These are phyloP conservation scores for Kandelia obovata DNA, from an alignment of 345 rosid genomes.

Conservation along the genomic window DNA sequence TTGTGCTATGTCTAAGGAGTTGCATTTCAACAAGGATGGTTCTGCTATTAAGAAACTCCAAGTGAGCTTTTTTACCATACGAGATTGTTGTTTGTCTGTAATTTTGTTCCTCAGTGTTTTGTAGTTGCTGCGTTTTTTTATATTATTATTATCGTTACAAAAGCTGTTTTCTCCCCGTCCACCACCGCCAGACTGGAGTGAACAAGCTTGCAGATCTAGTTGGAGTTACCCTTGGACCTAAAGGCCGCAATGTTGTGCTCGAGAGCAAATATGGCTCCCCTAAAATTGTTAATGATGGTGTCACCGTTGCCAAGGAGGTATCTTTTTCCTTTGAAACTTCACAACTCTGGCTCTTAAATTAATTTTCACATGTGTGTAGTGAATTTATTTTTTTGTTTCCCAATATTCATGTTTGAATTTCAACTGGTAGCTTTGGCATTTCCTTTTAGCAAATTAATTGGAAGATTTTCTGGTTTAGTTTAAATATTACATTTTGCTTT, in stretches of 20 bases:
- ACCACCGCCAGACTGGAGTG: constrained; percentile 64
- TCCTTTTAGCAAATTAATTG: too few relatives aligned
- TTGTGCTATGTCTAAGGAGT: constrained; percentile 76
- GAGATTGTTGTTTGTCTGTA: not conserved
- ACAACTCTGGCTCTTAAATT: not conserved
- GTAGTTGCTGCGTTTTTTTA: not conserved
- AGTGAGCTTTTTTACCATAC: constrained; percentile 35
- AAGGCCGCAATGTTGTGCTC: constrained; percentile 94
- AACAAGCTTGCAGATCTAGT: constrained; percentile 98
- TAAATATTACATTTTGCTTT: too few relatives aligned
- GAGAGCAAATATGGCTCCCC: constrained; percentile 99
- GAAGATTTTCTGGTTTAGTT: too few relatives aligned
- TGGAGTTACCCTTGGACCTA: constrained; percentile 96
- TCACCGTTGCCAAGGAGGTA: constrained; percentile 97
- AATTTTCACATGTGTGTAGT: not conserved
- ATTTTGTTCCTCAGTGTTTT: not conserved
- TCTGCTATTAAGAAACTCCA: constrained; percentile 82
- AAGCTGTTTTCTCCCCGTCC: not conserved
- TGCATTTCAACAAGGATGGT: constrained; percentile 95
- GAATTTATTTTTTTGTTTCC: too few relatives aligned
- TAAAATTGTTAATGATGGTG: constrained; percentile 94
- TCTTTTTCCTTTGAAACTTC: not conserved
- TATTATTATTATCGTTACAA: not conserved
- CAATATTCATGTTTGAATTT: too few relatives aligned
- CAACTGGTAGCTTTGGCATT: too few relatives aligned